A percentile compares a stretch with the other conserved stretches of the same genome.
phyloP scores from a whole-genome alignment of 1,139 yeast genomes.

The Barnettozyma hawaiiensis region DNA sequence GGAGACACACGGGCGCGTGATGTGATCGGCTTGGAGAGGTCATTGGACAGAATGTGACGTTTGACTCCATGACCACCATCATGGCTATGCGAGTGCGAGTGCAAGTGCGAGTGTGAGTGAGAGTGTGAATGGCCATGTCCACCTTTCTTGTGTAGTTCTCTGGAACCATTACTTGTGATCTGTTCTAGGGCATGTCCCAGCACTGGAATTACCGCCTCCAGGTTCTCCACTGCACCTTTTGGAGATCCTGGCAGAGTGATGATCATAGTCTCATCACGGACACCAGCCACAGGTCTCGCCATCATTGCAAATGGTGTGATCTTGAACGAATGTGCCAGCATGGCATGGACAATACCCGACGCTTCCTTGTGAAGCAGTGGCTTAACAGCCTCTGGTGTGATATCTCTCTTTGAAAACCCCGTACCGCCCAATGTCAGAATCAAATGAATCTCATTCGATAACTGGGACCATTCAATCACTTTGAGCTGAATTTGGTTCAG shows the following conservation, averaged over 20 bases:
- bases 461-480: constrained; percentile 25
- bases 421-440: constrained; percentile 46
- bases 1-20: constrained; percentile 40
- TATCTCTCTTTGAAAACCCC: constrained; percentile 39
- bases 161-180: constrained; percentile 29
- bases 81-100: constrained; percentile 6
- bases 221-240: constrained; percentile 40
- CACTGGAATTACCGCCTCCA: constrained; percentile 32
- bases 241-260: constrained; percentile 48
- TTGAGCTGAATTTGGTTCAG: constrained; percentile 27
- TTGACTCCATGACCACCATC: constrained; percentile 7
- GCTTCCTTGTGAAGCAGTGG: constrained; percentile 38
- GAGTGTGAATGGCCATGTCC: neutral
- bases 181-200: constrained; percentile 40
- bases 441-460: constrained; percentile 1
- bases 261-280: constrained; percentile 30
- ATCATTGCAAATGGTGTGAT: constrained; percentile 41
- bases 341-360: constrained; percentile 42
- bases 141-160: constrained; percentile 31
- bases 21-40: constrained; percentile 33
- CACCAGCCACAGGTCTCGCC: constrained; percentile 45
- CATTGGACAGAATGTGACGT: constrained; percentile 29
- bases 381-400: constrained; percentile 44
- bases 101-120: constrained; percentile 1
- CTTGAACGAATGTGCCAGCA: constrained; percentile 35